Percentiles rank a stretch among this genome's conserved stretches.
phyloP scores from a whole-genome alignment of 129 eudicot species.

The Tanacetum coccineum region DNA sequence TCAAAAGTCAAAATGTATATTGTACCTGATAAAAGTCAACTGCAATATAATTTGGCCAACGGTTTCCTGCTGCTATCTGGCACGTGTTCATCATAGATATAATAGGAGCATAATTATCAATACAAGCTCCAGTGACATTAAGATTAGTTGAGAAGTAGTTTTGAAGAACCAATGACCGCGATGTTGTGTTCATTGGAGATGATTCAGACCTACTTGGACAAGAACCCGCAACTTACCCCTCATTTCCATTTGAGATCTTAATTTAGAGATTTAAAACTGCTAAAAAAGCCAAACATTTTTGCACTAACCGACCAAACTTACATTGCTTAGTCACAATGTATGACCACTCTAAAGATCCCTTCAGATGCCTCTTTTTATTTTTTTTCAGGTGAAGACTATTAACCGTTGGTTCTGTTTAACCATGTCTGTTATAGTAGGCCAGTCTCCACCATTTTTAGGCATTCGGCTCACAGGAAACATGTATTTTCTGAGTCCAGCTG shows the following conservation, averaged over 20 bases:
- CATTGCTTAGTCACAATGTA: slow-evolving; percentile 88
- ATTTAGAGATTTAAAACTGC: too few species aligned
- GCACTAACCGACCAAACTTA: slow-evolving; percentile 56
- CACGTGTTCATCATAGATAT: slow-evolving; percentile 72
- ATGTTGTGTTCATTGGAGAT: too few species aligned
- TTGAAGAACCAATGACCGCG: too few species aligned
- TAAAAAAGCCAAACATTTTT: too few species aligned
- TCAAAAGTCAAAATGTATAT: slow-evolving; percentile 5
- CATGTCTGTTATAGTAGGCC: slow-evolving; percentile 95
- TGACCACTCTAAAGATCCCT: slow-evolving; percentile 79
- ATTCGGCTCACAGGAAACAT: too few species aligned
- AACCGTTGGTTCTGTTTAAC: slow-evolving; percentile 67
- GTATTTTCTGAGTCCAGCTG: too few species aligned
- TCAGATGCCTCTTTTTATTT: slow-evolving; percentile 69
- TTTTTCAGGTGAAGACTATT: slow-evolving; percentile 67
- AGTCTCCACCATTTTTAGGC: slow-evolving; percentile 84
- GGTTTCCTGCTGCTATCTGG: too few species aligned
- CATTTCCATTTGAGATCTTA: too few species aligned
- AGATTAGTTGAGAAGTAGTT: too few species aligned
- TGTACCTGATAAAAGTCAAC: slow-evolving; percentile 75
- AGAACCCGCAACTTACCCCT: too few species aligned
- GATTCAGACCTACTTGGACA: too few species aligned
- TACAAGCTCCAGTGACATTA: slow-evolving; percentile 60
- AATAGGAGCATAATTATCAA: slow-evolving; percentile 67
- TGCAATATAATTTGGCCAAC: too few species aligned